These are phyloP conservation scores for Trichoderma semiorbis DNA, from an alignment of 2,329 filamentous ascomycete species.

Conservation along the genomic window DNA sequence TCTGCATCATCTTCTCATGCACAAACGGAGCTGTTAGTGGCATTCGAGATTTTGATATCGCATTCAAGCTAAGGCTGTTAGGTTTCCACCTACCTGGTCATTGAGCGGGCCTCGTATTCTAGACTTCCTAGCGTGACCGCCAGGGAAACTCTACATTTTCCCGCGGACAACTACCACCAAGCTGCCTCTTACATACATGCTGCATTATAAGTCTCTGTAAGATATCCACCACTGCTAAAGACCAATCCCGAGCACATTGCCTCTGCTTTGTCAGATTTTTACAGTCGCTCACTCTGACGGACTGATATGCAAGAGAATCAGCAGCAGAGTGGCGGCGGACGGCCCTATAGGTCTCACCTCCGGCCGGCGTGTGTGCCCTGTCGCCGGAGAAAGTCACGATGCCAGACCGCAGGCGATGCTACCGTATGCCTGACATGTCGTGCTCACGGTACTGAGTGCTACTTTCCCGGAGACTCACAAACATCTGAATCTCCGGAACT, in stretches of 20 bases:
- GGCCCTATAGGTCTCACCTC: constrained; percentile 60
- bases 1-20: neutral
- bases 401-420: constrained; percentile 53
- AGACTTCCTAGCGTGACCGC: constrained; percentile 1
- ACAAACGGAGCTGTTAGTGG: neutral
- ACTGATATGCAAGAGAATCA: neutral
- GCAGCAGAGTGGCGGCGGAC: constrained; percentile 22
- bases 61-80: neutral
- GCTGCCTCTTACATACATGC: neutral
- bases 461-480: constrained; percentile 43
- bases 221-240: neutral
- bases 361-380: constrained; percentile 59
- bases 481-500: constrained; percentile 23
- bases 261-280: neutral
- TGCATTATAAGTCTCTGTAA: neutral
- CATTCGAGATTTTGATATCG: neutral
- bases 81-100: neutral
- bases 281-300: neutral
- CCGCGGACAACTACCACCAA: neutral
- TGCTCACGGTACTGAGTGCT: constrained; percentile 55
- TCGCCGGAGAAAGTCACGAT: constrained; percentile 58
- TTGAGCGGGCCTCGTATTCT: neutral
- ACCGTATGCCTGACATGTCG: constrained; percentile 55
- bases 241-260: neutral
- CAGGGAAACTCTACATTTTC: neutral